Evolutionary conservation across 2,329 filamentous ascomycete genomes (phyloP).

Genomic region (Chrysoporthe cubensis): DNA sequence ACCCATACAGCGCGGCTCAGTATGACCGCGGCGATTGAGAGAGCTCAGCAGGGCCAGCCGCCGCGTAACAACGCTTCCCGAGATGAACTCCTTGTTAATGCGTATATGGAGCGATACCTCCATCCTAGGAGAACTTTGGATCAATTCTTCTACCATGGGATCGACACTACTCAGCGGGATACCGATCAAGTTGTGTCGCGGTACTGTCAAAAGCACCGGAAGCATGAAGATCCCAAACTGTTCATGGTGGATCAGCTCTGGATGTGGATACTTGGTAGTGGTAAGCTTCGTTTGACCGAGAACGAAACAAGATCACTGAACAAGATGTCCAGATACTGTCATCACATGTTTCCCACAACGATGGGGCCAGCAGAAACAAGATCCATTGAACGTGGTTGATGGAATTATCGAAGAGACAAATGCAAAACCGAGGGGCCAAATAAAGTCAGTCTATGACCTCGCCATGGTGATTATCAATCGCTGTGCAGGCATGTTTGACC

Average conservation of each 20-base stretch:
- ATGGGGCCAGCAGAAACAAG: constrained; percentile 64
- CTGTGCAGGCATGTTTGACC: constrained; percentile 64
- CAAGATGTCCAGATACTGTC: constrained; percentile 51
- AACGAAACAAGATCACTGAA: background rate
- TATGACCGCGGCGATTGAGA: constrained; percentile 58
- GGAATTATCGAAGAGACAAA: constrained; percentile 68
- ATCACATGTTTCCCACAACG: constrained; percentile 63
- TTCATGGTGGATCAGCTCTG: constrained; percentile 73
- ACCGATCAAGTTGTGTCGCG: constrained; percentile 67
- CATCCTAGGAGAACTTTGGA: constrained; percentile 67
- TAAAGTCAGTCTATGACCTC: constrained; percentile 65
- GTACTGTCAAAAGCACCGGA: constrained; percentile 46
- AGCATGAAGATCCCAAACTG: constrained; percentile 55
- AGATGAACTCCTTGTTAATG: constrained; percentile 52
- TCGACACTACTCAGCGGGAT: constrained; percentile 63
- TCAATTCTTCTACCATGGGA: constrained; percentile 69
- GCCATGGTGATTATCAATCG: constrained; percentile 64
- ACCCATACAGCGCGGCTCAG: constrained; percentile 56
- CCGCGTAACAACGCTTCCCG: constrained; percentile 35
- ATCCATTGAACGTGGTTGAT: constrained; percentile 66
- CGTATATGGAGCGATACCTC: constrained; percentile 52
- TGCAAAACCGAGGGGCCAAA: constrained; percentile 62
- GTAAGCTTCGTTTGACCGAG: constrained; percentile 26
- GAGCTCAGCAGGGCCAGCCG: constrained; percentile 38
- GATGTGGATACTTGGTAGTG: constrained; percentile 62